Evolutionary conservation across 2,329 filamentous ascomycete species (phyloP).

Genomic region (Xylaria digitata): DNA sequence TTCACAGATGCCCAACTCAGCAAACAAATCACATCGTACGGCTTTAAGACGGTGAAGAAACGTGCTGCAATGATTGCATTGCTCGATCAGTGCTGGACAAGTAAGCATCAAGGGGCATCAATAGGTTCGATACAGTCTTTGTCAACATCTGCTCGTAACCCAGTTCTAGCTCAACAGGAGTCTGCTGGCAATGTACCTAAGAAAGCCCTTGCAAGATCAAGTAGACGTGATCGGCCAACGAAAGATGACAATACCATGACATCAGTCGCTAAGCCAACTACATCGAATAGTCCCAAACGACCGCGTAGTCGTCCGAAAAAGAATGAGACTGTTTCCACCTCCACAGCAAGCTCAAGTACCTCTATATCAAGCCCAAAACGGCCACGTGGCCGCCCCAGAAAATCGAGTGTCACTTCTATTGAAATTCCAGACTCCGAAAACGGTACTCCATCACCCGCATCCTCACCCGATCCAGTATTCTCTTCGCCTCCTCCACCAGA

Average conservation of each 20-base stretch:
- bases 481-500: constrained; percentile 58
- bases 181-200: constrained; percentile 19
- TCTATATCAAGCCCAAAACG: constrained; percentile 27
- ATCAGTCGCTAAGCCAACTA: background rate
- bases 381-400: constrained; percentile 47
- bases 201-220: constrained; percentile 25
- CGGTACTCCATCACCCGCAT: constrained; percentile 50
- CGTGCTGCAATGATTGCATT: constrained; percentile 76
- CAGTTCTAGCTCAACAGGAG: constrained; percentile 33
- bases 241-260: constrained; percentile 17
- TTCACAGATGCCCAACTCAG: constrained; percentile 73
- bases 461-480: constrained; percentile 54
- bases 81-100: constrained; percentile 77
- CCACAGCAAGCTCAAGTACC: background rate
- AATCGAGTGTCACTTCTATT: constrained; percentile 45
- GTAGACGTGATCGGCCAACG: constrained; percentile 34
- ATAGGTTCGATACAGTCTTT: constrained; percentile 33
- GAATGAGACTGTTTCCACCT: constrained; percentile 2
- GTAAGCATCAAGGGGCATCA: constrained; percentile 56
- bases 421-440: constrained; percentile 65
- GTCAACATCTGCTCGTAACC: constrained; percentile 40
- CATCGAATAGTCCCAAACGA: constrained; percentile 27
- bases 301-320: constrained; percentile 30
- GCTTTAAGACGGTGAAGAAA: constrained; percentile 78
- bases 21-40: constrained; percentile 71